These are phyloP conservation scores for Fusarium buharicum DNA, from an alignment of 2,329 filamentous ascomycete species.

Conservation along the genomic window DNA sequence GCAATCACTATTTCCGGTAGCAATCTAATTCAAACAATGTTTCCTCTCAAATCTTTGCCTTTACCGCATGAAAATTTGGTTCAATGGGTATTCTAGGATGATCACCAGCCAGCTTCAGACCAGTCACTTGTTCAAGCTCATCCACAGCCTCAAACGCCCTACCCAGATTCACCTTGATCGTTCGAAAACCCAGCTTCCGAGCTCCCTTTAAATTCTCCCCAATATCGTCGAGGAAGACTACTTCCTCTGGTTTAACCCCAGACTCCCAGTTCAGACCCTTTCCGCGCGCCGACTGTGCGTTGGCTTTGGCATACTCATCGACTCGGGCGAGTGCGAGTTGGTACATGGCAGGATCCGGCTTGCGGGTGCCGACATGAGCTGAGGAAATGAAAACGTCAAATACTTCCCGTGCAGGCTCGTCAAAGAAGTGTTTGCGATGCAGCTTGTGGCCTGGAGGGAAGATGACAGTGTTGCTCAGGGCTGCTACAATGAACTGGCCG, in stretches of 20 bases:
- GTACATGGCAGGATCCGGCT: slow-evolving; percentile 87
- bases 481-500: slow-evolving; percentile 77
- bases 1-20: too few species aligned
- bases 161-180: slow-evolving; percentile 86
- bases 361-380: slow-evolving; percentile 86
- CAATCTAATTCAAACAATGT: too few species aligned
- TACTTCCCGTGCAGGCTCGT: slow-evolving; percentile 68
- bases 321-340: slow-evolving; percentile 74
- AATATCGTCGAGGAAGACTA: slow-evolving; percentile 94
- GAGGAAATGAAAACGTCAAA: slow-evolving; percentile 92
- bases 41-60: slow-evolving; percentile 55
- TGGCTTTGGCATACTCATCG: slow-evolving; percentile 68
- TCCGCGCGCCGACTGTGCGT: slow-evolving; percentile 55
- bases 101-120: slow-evolving; percentile 68
- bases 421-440: slow-evolving; percentile 60
- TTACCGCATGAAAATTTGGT: slow-evolving; percentile 49
- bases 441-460: slow-evolving; percentile 81
- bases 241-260: slow-evolving; percentile 70
- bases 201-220: slow-evolving; percentile 90
- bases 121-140: slow-evolving; percentile 80
- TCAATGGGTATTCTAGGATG: slow-evolving; percentile 62
- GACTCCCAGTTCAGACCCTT: slow-evolving; percentile 56
- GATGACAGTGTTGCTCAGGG: slow-evolving; percentile 88
- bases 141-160: slow-evolving; percentile 82
- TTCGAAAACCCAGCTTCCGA: slow-evolving; percentile 77